Conservation (phyloP, 306 rosid species). For the Castanospermum australe region DNA sequence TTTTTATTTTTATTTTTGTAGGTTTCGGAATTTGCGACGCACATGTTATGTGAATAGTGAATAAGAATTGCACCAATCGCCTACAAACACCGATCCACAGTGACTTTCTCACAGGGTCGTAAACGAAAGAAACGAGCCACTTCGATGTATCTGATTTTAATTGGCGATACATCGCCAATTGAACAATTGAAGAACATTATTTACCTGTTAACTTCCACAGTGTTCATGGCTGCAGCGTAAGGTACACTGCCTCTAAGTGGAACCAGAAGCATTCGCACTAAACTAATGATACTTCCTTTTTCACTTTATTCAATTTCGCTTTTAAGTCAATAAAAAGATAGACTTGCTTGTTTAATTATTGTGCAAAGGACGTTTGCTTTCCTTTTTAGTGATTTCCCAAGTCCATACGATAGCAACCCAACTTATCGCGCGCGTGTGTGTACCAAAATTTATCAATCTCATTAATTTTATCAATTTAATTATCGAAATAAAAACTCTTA, state of each 20-base stretch:
- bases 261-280: conserved; percentile 17
- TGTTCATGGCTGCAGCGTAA: not conserved
- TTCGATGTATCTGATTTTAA: not conserved
- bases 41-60: not conserved
- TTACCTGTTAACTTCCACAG: not conserved
- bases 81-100: not conserved
- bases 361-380: conserved; percentile 20
- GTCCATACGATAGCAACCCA: conserved; percentile 15
- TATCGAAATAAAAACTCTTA: too few species aligned
- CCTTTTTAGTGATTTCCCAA: conserved; percentile 25
- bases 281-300: conserved; percentile 10
- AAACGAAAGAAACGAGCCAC: not conserved
- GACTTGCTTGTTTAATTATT: not conserved
- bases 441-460: too few species aligned
- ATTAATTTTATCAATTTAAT: too few species aligned
- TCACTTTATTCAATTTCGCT: conserved; percentile 24
- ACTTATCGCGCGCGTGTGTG: too few species aligned
- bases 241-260: not conserved
- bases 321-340: conserved; percentile 30
- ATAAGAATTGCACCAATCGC: not conserved
- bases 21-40: not conserved
- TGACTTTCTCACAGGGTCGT: not conserved
- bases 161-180: not conserved
- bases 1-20: too few species aligned
- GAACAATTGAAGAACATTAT: not conserved